phyloP scores from a whole-genome alignment of 208 protist genomes.

The Trypanosoma conorhini region DNA sequence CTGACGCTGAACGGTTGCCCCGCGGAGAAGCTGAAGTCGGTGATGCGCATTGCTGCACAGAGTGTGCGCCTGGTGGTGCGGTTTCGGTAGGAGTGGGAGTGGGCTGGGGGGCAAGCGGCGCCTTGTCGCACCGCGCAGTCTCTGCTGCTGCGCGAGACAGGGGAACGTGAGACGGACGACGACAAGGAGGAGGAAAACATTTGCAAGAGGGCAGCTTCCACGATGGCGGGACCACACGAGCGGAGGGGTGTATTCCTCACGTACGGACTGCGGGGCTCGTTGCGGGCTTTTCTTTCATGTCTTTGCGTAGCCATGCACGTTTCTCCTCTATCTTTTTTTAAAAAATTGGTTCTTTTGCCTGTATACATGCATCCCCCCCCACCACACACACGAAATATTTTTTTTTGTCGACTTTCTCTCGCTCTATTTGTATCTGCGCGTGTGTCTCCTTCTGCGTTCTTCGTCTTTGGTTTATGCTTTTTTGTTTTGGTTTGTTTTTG shows the following conservation, averaged over 20 bases:
- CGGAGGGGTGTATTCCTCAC: neutral
- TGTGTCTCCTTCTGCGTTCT: neutral
- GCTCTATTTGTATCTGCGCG: neutral
- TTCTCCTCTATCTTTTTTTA: conserved; percentile 13
- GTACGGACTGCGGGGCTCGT: neutral
- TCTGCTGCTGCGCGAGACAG: neutral
- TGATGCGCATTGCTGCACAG: conserved; percentile 8
- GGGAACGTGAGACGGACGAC: neutral
- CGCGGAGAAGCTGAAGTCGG: conserved; percentile 16
- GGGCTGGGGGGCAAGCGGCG: too few relatives aligned
- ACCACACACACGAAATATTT: conserved; percentile 2
- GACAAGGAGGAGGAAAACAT: conserved; percentile 1
- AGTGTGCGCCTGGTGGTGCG: conserved; percentile 25
- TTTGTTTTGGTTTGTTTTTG: neutral
- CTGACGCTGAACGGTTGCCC: conserved; percentile 29
- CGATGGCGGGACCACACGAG: neutral
- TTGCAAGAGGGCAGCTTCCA: neutral
- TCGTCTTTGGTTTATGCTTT: neutral
- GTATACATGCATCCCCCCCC: neutral
- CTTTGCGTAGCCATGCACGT: neutral
- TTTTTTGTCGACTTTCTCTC: too few relatives aligned
- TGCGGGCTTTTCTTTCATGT: neutral
- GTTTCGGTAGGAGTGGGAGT: conserved; percentile 16
- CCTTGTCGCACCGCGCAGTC: neutral
- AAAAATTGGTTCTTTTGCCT: neutral